Percentiles rank a stretch among this genome's conserved stretches.
Conservation (phyloP, 2,329 filamentous ascomycete species). For the Sordariomycetes sp. region DNA sequence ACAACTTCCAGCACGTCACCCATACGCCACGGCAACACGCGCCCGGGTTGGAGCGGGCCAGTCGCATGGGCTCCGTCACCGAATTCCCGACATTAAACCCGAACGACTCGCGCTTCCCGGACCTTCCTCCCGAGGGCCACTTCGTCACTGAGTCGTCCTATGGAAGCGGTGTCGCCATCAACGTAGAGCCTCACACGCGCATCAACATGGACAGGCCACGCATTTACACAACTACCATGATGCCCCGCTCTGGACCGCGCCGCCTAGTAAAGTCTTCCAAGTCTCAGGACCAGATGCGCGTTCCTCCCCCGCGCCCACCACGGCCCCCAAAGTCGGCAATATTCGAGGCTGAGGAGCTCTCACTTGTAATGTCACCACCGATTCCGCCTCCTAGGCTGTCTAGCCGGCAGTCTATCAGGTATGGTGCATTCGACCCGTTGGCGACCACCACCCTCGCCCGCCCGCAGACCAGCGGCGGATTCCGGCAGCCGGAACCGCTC, state of each 20-base stretch:
- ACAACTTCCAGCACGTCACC: constrained; percentile 56
- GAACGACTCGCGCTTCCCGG: constrained; percentile 30
- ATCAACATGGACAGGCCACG: constrained; percentile 2
- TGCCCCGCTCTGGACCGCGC: constrained; percentile 15
- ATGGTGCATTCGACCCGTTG: constrained; percentile 29
- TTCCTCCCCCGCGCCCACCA: constrained; percentile 37
- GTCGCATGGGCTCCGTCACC: constrained; percentile 28
- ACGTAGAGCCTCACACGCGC: background rate
- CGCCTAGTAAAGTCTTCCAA: constrained; percentile 29
- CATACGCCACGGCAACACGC: constrained; percentile 43
- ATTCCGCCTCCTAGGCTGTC: constrained; percentile 42
- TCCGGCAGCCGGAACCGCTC: constrained; percentile 34
- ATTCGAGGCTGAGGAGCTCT: constrained; percentile 15
- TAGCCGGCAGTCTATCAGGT: constrained; percentile 37
- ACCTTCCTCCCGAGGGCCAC: constrained; percentile 32
- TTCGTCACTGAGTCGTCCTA: background rate
- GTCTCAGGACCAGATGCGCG: constrained; percentile 39
- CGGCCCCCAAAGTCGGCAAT: constrained; percentile 30
- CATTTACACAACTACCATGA: constrained; percentile 1
- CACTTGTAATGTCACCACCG: constrained; percentile 16
- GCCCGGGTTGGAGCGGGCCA: constrained; percentile 25
- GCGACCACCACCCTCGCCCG: constrained; percentile 25
- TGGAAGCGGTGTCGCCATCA: background rate
- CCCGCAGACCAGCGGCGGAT: constrained; percentile 31
- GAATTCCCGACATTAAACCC: constrained; percentile 30